Evolutionary conservation across 2,329 filamentous ascomycete genomes (phyloP).

Genomic region (Alternaria gansuensis): DNA sequence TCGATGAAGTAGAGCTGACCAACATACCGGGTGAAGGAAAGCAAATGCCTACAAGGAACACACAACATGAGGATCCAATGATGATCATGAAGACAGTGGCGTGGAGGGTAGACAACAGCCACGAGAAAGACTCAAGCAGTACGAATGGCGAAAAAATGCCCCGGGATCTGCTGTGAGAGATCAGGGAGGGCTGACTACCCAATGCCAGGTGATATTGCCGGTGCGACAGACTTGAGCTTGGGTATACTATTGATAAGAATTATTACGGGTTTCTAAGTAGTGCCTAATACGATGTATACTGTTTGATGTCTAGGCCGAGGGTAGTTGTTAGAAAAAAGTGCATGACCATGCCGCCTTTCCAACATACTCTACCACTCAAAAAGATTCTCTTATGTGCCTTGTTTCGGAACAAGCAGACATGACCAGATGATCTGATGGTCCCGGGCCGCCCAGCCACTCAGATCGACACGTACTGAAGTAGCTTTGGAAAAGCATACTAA

Average conservation of each 20-base stretch:
- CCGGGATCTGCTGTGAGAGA: not conserved
- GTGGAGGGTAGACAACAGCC: slow-evolving; percentile 8
- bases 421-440: too few relatives aligned
- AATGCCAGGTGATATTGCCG: not conserved
- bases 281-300: too few relatives aligned
- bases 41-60: not conserved
- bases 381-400: not conserved
- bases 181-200: not conserved
- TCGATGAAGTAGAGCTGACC: slow-evolving; percentile 7
- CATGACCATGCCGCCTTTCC: not conserved
- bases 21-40: not conserved
- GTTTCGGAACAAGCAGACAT: too few relatives aligned
- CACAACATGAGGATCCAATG: slow-evolving; percentile 5
- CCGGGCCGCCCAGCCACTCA: not conserved
- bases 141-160: slow-evolving; percentile 1
- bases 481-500: not conserved
- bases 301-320: too few relatives aligned
- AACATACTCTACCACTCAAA: not conserved
- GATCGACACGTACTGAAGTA: not conserved
- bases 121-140: slow-evolving; percentile 3
- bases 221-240: not conserved
- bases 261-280: too few relatives aligned
- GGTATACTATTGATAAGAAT: not conserved
- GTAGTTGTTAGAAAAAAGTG: not conserved
- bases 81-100: slow-evolving; percentile 20